Evolutionary conservation across 2,329 filamentous ascomycete species (phyloP).

Genomic region (Botrytis byssoidea): DNA sequence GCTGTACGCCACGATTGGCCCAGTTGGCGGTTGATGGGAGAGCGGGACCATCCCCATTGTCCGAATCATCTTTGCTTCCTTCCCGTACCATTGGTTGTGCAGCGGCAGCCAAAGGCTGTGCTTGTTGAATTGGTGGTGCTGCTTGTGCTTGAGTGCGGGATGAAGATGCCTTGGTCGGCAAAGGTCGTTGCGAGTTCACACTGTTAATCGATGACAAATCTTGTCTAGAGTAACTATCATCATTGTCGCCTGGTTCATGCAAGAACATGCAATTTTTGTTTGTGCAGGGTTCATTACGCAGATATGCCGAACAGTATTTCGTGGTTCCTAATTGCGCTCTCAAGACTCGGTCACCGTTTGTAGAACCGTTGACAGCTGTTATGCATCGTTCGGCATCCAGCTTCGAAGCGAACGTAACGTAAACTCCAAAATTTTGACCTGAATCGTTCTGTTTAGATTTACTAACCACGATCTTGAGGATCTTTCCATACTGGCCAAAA

Average conservation of each 20-base stretch:
- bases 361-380: constrained; percentile 84
- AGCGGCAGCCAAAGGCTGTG: constrained; percentile 39
- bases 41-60: constrained; percentile 79
- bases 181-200: constrained; percentile 71
- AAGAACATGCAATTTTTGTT: constrained; percentile 98
- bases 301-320: constrained; percentile 96
- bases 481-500: constrained; percentile 97
- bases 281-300: constrained; percentile 89
- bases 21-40: constrained; percentile 91
- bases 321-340: constrained; percentile 84
- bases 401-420: constrained; percentile 95
- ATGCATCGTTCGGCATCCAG: constrained; percentile 90
- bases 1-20: constrained; percentile 68
- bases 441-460: constrained; percentile 71
- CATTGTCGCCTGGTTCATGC: constrained; percentile 96
- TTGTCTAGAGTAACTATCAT: constrained; percentile 92
- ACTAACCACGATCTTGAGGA: constrained; percentile 98
- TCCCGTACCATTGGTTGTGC: constrained; percentile 71
- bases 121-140: constrained; percentile 38
- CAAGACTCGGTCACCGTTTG: constrained; percentile 82
- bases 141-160: constrained; percentile 52
- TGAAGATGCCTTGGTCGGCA: constrained; percentile 51
- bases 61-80: constrained; percentile 73
- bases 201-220: constrained; percentile 95
- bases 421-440: constrained; percentile 75